phyloP scores from a whole-genome alignment of 106 monocot genomes.

The Chionographis japonica region DNA sequence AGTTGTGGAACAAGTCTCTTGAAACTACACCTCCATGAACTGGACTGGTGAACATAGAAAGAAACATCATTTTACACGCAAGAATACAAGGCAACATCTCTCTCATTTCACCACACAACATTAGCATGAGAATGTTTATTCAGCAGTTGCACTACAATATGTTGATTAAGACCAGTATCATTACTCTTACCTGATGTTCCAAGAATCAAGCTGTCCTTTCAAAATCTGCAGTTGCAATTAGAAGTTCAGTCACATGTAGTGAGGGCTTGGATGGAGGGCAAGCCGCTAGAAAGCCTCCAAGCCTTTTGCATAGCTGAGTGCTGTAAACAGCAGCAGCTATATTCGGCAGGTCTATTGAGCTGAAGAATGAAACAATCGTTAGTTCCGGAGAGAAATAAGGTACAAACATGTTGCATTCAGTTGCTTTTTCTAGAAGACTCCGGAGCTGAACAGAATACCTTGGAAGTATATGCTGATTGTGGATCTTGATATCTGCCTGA shows the following conservation, averaged over 20 bases:
- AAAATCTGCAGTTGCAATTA: constrained; percentile 78
- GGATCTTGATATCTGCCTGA: constrained; percentile 88
- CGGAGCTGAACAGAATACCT: constrained; percentile 34
- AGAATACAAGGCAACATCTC: too few species aligned
- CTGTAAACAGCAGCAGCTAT: constrained; percentile 78
- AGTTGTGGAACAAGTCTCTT: constrained; percentile 83
- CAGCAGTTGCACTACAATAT: too few species aligned
- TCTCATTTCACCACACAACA: too few species aligned
- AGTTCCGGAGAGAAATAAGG: background rate
- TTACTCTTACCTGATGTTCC: constrained; percentile 72
- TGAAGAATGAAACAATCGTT: constrained; percentile 13
- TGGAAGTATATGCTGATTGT: constrained; percentile 84
- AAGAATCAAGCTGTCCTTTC: constrained; percentile 89
- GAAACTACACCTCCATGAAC: constrained; percentile 73
- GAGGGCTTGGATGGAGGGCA: constrained; percentile 80
- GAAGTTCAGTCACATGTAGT: constrained; percentile 62
- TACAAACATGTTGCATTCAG: background rate
- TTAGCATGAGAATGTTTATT: too few species aligned
- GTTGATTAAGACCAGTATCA: background rate
- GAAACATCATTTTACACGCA: too few species aligned
- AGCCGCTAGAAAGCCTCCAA: constrained; percentile 60
- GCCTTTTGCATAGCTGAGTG: constrained; percentile 58
- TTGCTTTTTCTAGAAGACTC: background rate
- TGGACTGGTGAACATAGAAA: constrained; percentile 31
- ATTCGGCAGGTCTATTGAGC: constrained; percentile 92